Conservation (phyloP, 352 stramenopile species). For the Pythium biforme region DNA sequence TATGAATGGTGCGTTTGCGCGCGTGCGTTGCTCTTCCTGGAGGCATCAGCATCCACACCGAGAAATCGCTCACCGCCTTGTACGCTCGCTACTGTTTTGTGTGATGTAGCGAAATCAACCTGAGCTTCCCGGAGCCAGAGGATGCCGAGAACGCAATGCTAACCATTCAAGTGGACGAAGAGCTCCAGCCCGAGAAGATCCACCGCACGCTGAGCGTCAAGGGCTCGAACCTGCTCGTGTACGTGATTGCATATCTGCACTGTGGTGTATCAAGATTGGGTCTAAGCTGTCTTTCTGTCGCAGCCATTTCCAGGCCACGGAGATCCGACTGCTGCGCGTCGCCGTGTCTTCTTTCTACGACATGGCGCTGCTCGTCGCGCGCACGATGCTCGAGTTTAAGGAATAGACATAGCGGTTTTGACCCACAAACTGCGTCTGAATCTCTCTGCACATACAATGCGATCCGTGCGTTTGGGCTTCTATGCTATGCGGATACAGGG, state of each 20-base stretch:
- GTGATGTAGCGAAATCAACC: conserved; percentile 45
- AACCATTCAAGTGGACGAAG: conserved; percentile 84
- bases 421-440: background rate
- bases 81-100: background rate
- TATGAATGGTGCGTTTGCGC: conserved; percentile 64
- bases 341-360: conserved; percentile 88
- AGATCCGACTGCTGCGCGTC: conserved; percentile 80
- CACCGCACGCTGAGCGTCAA: conserved; percentile 65
- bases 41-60: background rate
- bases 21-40: too few relatives aligned
- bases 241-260: conserved; percentile 26
- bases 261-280: background rate
- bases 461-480: too few relatives aligned
- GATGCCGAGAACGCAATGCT: conserved; percentile 71
- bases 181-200: conserved; percentile 88
- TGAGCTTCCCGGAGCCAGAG: conserved; percentile 63
- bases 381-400: conserved; percentile 86
- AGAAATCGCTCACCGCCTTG: background rate
- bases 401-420: conserved; percentile 40
- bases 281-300: background rate
- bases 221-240: conserved; percentile 66
- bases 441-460: too few relatives aligned
- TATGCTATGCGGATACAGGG: too few relatives aligned
- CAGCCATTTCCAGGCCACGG: conserved; percentile 80
- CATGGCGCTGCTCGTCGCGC: conserved; percentile 71